Base-by-base conservation (phyloP, 805 yeast species). In the Yamadazyma ubonensis region DNA sequence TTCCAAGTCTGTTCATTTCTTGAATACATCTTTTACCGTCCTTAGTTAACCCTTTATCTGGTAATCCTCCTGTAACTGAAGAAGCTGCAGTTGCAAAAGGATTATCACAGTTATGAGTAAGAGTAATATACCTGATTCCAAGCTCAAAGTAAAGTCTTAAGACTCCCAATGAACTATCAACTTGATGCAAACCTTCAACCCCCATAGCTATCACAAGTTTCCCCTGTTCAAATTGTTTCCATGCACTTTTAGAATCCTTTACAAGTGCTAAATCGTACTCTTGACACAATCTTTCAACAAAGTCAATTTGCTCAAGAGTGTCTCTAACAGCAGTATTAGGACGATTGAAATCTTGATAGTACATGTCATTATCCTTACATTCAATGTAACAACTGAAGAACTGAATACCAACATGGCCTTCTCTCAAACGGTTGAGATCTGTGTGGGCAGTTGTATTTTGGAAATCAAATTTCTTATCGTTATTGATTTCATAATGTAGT, bases 71-170 rank as follows among this genome's bases (percentile, higher is more conserved):
- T 12, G 71, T 48, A 4, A 68, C 63, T 0, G 76, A 63, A 4
- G 73, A 62, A 6, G 79, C 79, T 9, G 80, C 76, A 10, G 78
- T 74, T 2, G 80, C 79, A 55, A 73, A 76, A 4, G 80, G 79
- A 44, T 76, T 76, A 46, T 75, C 79, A 55, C 80, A 74, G 49
- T 75, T 75, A 43, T 75, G 80, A 0, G 80, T 75, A 38, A 76
- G 51, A 0, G 81, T 76, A 29, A 73, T 68, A 50, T 76, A 76
- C 25, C 79, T 49, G n/a, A 75, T 77, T 10, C 81, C 81, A 22
- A 76, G 45, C 5, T 70, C 75, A 46, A 53, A 68, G 49, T 70
- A 76, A 48, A 65, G 71, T 48, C 81, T 61, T 20, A 76, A 55
- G 12, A 73, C 76, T 11, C 68, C 78, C 11, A 75, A 48, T 1